A percentile compares a stretch with the other conserved stretches of the same genome.
phyloP scores from a whole-genome alignment of 352 stramenopile genomes.

The Phytophthora pisi region DNA sequence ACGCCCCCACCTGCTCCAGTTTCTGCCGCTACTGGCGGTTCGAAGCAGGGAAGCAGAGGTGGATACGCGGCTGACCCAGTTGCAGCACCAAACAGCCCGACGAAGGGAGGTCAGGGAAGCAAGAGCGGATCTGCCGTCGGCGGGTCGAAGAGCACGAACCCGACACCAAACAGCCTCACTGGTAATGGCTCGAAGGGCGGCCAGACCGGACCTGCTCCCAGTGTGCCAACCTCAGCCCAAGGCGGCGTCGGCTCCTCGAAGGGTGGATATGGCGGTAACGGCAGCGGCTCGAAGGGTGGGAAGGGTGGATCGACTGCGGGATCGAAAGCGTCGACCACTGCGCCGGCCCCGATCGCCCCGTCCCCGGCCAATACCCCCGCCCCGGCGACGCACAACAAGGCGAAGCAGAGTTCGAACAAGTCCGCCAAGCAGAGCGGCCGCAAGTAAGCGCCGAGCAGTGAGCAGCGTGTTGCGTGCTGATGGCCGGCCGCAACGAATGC shows the following conservation, averaged over 20 bases:
- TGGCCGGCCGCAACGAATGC: not conserved
- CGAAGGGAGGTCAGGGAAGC: slow-evolving; percentile 1
- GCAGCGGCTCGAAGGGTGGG: not conserved
- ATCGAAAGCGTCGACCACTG: not conserved
- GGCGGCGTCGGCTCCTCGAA: not conserved
- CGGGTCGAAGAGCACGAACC: not conserved
- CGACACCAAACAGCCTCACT: not conserved
- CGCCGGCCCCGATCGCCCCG: not conserved
- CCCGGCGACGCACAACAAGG: slow-evolving; percentile 8
- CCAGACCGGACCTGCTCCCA: not conserved
- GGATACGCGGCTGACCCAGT: not conserved
- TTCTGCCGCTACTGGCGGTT: slow-evolving; percentile 2
- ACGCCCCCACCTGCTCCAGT: slow-evolving; percentile 9
- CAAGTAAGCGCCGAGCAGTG: slow-evolving; percentile 2
- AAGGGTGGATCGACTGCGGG: slow-evolving; percentile 2
- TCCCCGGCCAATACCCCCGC: not conserved
- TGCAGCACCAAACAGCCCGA: not conserved
- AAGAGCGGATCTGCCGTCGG: slow-evolving; percentile 6
- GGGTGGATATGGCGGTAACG: not conserved
- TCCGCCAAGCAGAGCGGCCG: slow-evolving; percentile 10
- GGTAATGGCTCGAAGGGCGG: slow-evolving; percentile 2
- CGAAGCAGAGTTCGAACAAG: slow-evolving; percentile 11
- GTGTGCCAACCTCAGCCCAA: no score
- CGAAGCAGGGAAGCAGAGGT: slow-evolving; percentile 7
- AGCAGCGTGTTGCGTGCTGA: slow-evolving; percentile 2